Percentiles rank a stretch among this genome's conserved stretches.
Conservation (phyloP, 1,284 basidiomycete genomes). For the Sporisorium iseilematis-ciliati region DNA sequence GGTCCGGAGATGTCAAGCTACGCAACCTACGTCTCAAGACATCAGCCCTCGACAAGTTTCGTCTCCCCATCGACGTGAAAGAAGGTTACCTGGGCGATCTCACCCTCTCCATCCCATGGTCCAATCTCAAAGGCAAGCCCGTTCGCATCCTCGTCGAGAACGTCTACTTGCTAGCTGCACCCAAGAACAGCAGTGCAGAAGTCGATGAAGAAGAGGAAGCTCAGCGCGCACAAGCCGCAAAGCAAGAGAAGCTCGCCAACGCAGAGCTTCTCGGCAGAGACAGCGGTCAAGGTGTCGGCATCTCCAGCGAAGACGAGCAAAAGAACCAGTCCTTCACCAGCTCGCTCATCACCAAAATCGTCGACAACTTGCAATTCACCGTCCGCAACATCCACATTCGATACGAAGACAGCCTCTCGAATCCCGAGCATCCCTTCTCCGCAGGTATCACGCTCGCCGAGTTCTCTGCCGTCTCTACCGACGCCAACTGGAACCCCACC, state of each 20-base stretch:
- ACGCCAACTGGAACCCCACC: conserved; percentile 90
- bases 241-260: conserved; percentile 87
- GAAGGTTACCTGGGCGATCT: conserved; percentile 93
- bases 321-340: conserved; percentile 85
- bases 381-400: conserved; percentile 77
- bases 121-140: conserved; percentile 91
- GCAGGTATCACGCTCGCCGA: conserved; percentile 90
- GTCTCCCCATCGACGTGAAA: conserved; percentile 93
- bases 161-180: conserved; percentile 92
- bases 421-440: conserved; percentile 96
- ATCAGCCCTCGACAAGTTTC: conserved; percentile 94
- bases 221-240: conserved; percentile 82
- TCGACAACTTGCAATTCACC: conserved; percentile 96
- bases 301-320: conserved; percentile 75
- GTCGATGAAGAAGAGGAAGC: conserved; percentile 89
- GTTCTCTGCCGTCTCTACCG: conserved; percentile 93
- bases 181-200: conserved; percentile 78
- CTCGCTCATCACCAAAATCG: conserved; percentile 88
- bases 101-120: conserved; percentile 93
- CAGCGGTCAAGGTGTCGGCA: conserved; percentile 30
- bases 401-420: conserved; percentile 94
- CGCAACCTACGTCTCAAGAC: conserved; percentile 85
- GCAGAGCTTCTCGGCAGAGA: conserved; percentile 80
- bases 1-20: conserved; percentile 89
- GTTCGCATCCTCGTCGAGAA: conserved; percentile 93